Base-by-base conservation (phyloP, 2,329 filamentous ascomycete species). In the Claviceps capensis region DNA sequence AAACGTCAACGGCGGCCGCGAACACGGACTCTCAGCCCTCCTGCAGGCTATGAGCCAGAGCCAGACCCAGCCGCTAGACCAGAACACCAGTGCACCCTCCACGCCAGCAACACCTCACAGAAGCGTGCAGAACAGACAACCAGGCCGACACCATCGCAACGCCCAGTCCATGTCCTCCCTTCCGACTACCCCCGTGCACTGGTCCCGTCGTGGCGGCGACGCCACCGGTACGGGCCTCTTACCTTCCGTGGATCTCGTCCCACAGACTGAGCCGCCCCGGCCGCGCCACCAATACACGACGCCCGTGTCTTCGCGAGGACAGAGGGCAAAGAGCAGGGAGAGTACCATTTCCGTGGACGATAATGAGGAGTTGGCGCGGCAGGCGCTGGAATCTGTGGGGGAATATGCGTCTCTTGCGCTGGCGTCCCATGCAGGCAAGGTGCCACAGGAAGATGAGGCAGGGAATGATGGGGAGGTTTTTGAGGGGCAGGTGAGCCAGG, bases 101-200 rank as follows among this genome's bases (percentile, higher is more conserved):
- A 90, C 86, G 0, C 86, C 86, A 0, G 70, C 74, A 23, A 63
- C 70, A 5, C 65, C 65, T 36, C 68, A 68, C 65, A 76, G 69
- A 53, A 69, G 65, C 56, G 70, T 64, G 26, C 71, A 64, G 26
- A 71, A 65, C 54, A 75, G 68, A 65, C 76, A 71, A 61, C 75
- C 65, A 53, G 71, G 77, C 51, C 80, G 79, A 52, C 88, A 95
- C 64, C 79, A 77, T 17, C 81, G 88, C 58, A 86, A 84, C 53
- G 80, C 83, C 34, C 88, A 94, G 64, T 93, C 88, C 45, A 73
- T 95, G 65, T 94, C 89, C 0, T 93, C 89, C 1, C 72, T 95
- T 5, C 88, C 88, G 7, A 82, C 81, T 5, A 95, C 88, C 2
- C 88, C 88, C 9, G 75, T 79, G 14, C 66, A 73, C 44, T 75